Evolutionary conservation across 306 rosid genomes (phyloP), one percentile per base, ranked within the genome.

Genomic region (Hylodesmum podocarpum): DNA sequence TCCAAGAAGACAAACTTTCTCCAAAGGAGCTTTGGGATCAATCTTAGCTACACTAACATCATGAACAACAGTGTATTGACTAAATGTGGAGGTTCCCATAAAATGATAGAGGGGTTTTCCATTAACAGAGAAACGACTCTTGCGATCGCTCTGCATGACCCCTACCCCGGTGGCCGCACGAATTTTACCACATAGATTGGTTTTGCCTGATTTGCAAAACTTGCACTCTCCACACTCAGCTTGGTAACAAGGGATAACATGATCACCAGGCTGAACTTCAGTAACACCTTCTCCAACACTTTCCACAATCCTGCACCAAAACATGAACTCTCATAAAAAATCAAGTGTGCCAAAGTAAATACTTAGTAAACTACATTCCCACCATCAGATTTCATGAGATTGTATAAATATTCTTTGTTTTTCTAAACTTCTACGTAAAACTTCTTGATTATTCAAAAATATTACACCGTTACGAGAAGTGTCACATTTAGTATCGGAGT

Each of bases 51-150:
- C 97, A 36, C 97, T 90, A 82, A 91, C 97, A 90, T 88, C 97
- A 81, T 94, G 98, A 73, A 94, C 98, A 79, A 94, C 97, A 1
- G 98, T 94, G 81, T 87, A 94, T 79, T 94, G 98, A 86, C 91
- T 94, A 82, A 94, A 94, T 1, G 97, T 92, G 40, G 95, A 94
- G 66, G 97, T 94, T 68, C 98, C 98, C 98, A 94, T 94, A 75
- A 94, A 94, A 79, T 94, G 98, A 80, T 90, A 92, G 63, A 94
- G 88, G 29, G 90, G 81, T 65, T 94, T 94, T 25, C 98, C 97
- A 49, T 94, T 90, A 16, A 92, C 0, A 22, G 96, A 94, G 88
- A 94, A 94, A 57, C 97, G 97, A 75, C 96, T 89, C 88, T 86
- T 73, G 66, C 91, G 87, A 75, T 94, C 98, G 19, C 78, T 89